These are phyloP conservation scores for Colletotrichum sp. DNA, from an alignment of 2,329 filamentous ascomycete genomes.

Conservation along the genomic window DNA sequence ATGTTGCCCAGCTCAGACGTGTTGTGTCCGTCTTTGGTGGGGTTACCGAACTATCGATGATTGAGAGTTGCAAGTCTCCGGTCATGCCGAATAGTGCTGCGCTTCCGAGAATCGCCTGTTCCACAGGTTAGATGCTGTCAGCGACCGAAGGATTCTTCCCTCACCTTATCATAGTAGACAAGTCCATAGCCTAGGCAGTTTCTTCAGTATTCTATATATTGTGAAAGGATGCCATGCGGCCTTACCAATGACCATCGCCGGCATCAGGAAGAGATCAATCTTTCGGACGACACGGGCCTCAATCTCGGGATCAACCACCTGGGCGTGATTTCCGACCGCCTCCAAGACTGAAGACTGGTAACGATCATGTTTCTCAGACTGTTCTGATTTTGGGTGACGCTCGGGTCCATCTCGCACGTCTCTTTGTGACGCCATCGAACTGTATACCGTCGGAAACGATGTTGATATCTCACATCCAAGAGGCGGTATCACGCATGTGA, in stretches of 20 bases:
- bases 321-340: not conserved
- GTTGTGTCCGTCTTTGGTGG: conserved; percentile 57
- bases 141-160: no score
- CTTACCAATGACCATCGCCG: conserved; percentile 59
- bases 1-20: conserved; percentile 65
- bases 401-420: accelerated
- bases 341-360: not conserved
- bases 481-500: accelerated
- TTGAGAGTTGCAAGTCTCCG: conserved; percentile 53
- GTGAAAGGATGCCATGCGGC: not conserved
- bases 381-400: accelerated
- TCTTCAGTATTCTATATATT: not conserved
- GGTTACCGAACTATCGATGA: conserved; percentile 30
- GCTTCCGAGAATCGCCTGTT: conserved; percentile 60
- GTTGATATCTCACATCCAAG: not conserved
- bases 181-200: conserved; percentile 58
- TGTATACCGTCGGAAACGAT: accelerated
- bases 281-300: conserved; percentile 47
- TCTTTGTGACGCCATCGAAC: not conserved
- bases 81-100: conserved; percentile 67
- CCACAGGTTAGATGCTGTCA: conserved; percentile 24
- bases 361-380: not conserved
- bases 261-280: conserved; percentile 62
- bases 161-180: conserved; percentile 73
- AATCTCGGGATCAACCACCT: not conserved